These are phyloP conservation scores for Cercospora brassicicola DNA, from an alignment of 2,329 filamentous ascomycete species.

Conservation along the genomic window DNA sequence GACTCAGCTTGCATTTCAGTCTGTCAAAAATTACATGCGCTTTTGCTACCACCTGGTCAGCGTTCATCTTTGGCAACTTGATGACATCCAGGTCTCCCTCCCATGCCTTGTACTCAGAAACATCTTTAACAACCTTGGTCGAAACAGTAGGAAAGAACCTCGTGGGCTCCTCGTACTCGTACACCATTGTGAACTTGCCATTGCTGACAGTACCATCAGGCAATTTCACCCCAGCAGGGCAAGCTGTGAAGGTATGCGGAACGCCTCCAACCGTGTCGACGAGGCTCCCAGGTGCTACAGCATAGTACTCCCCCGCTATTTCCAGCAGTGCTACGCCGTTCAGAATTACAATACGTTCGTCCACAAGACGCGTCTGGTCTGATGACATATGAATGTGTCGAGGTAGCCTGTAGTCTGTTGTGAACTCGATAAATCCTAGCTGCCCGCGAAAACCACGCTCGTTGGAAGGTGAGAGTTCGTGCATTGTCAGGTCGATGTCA, in stretches of 20 bases:
- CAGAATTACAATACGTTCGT: conserved; percentile 29
- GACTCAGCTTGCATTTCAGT: conserved; percentile 11
- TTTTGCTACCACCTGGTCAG: conserved; percentile 22
- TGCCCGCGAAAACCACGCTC: conserved; percentile 24
- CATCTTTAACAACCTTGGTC: conserved; percentile 17
- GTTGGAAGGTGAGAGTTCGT: conserved; percentile 27
- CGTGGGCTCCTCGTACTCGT: conserved; percentile 30
- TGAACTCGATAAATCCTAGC: conserved; percentile 28
- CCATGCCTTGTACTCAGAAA: conserved; percentile 23
- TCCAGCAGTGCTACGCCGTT: conserved; percentile 27
- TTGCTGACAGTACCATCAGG: conserved; percentile 26
- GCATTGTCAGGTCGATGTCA: conserved; percentile 26
- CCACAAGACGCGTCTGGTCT: conserved; percentile 20
- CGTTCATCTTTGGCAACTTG: conserved; percentile 24
- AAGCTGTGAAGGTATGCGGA: conserved; percentile 31
- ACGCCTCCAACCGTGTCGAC: conserved; percentile 28
- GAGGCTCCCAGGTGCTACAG: conserved; percentile 26
- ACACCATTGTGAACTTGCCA: conserved; percentile 30
- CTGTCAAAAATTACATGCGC: conserved; percentile 23
- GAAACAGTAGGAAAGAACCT: conserved; percentile 27
- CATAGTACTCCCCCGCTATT: conserved; percentile 24
- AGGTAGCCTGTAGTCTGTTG: conserved; percentile 24
- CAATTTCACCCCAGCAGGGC: conserved; percentile 27
- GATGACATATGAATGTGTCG: conserved; percentile 30
- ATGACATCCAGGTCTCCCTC: conserved; percentile 26